A percentile compares a stretch with the other conserved stretches of the same genome.
These are phyloP conservation scores for Alternaria sp. DNA, from an alignment of 2,329 filamentous ascomycete genomes.

Conservation along the genomic window DNA sequence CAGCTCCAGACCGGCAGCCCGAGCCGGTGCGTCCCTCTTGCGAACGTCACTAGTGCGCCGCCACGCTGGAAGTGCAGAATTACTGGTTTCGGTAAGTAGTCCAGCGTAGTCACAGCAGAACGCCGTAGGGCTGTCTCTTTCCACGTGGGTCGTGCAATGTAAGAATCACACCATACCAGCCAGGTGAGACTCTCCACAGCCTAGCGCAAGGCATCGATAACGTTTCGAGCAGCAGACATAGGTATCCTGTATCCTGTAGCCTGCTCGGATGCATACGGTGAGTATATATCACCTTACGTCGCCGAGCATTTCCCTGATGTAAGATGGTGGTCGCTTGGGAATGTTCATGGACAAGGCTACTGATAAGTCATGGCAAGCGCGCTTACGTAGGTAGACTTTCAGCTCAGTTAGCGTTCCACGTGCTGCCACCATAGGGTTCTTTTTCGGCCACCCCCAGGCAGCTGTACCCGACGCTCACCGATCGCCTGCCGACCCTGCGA, in stretches of 20 bases:
- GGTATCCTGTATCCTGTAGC: background rate
- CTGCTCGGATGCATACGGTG: background rate
- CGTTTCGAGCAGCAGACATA: background rate
- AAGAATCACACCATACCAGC: background rate
- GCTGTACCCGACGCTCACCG: constrained; percentile 4
- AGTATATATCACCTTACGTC: background rate
- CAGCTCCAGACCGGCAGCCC: background rate
- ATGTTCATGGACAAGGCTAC: constrained; percentile 2
- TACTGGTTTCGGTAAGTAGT: constrained; percentile 7
- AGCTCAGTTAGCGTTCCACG: constrained; percentile 1
- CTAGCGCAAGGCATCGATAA: background rate
- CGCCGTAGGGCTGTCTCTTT: background rate
- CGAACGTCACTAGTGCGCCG: constrained; percentile 1
- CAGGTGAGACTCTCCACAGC: background rate
- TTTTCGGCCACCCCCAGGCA: background rate
- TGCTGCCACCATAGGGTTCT: background rate
- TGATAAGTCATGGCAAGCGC: constrained; percentile 18
- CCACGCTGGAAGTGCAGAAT: background rate
- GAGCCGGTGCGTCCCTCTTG: background rate
- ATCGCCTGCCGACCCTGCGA: background rate
- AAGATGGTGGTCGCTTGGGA: background rate
- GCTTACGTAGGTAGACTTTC: constrained; percentile 14
- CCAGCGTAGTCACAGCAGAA: constrained; percentile 2
- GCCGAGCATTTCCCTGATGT: background rate
- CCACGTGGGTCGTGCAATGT: background rate